A percentile compares a stretch with the other conserved stretches of the same genome.
Conservation (phyloP, 495 filamentous ascomycete genomes). For the Penicillium pulvis region DNA sequence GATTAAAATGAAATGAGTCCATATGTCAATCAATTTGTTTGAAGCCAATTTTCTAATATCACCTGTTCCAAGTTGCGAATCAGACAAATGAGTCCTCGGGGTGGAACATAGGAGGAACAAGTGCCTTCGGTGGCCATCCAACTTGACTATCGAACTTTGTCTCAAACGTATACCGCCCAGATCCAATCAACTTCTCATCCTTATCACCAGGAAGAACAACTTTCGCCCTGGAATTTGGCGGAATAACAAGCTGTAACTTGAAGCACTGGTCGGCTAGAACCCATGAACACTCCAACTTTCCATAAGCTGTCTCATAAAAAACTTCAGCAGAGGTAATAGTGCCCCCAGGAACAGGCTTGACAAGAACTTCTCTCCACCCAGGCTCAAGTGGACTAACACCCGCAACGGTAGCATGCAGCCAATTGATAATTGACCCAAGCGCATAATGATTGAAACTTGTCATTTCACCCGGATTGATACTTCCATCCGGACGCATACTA, state of each 20-base stretch:
- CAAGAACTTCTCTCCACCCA: slow-evolving; percentile 31
- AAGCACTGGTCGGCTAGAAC: slow-evolving; percentile 17
- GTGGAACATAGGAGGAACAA: slow-evolving; percentile 19
- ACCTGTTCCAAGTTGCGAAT: background rate
- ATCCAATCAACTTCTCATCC: slow-evolving; percentile 23
- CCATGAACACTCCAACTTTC: slow-evolving; percentile 29
- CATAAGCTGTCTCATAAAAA: slow-evolving; percentile 32
- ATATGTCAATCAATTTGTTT: too few species aligned
- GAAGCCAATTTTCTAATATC: too few species aligned
- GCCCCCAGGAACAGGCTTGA: slow-evolving; percentile 32
- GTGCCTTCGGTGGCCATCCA: slow-evolving; percentile 24
- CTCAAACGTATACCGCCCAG: slow-evolving; percentile 19
- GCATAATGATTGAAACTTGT: slow-evolving; percentile 59
- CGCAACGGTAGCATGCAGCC: slow-evolving; percentile 32
- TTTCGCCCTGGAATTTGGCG: slow-evolving; percentile 30
- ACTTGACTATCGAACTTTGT: slow-evolving; percentile 12
- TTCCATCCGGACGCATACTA: slow-evolving; percentile 50
- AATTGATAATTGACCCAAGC: slow-evolving; percentile 41
- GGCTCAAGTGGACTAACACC: slow-evolving; percentile 23
- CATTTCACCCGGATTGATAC: slow-evolving; percentile 54
- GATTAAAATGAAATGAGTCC: too few species aligned
- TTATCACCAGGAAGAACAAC: slow-evolving; percentile 25
- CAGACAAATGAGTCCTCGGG: slow-evolving; percentile 14
- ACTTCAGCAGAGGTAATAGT: slow-evolving; percentile 24
- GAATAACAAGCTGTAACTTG: slow-evolving; percentile 26